Percentiles rank a stretch among this genome's conserved stretches.
Conservation (phyloP, 1,284 basidiomycete genomes). For the Microbotryomycetes sp. region DNA sequence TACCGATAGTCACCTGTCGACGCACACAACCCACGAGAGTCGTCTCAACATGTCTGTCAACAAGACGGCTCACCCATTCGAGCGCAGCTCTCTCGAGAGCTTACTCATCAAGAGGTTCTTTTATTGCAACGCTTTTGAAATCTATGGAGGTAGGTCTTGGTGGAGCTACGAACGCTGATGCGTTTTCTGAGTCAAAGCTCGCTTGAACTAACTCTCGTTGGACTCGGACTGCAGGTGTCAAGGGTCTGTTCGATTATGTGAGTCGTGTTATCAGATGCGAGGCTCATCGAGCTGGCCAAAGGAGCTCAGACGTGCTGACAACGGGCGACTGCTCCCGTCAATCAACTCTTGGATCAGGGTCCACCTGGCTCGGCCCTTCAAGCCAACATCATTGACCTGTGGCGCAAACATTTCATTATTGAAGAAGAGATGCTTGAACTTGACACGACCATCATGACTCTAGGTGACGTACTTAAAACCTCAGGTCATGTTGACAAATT, state of each 20-base stretch:
- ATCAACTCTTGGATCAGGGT: constrained; percentile 3
- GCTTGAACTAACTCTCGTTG: background rate
- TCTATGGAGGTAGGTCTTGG: constrained; percentile 82
- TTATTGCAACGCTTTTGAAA: constrained; percentile 96
- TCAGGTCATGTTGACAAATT: constrained; percentile 98
- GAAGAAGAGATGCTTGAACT: constrained; percentile 99
- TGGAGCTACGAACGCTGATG: background rate
- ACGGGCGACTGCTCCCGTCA: background rate
- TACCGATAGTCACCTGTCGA: no score
- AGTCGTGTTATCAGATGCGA: background rate
- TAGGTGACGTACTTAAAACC: constrained; percentile 89
- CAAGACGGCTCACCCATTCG: constrained; percentile 82
- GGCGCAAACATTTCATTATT: constrained; percentile 97
- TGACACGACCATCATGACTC: constrained; percentile 97
- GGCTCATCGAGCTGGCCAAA: no score
- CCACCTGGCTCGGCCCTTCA: constrained; percentile 84
- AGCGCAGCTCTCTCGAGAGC: constrained; percentile 78
- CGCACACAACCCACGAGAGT: no score
- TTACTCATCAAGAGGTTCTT: constrained; percentile 91
- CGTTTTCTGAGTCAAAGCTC: background rate
- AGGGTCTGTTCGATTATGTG: constrained; percentile 89
- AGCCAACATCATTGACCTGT: constrained; percentile 93
- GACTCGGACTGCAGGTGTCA: constrained; percentile 58
- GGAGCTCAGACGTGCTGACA: background rate
- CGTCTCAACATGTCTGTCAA: constrained; percentile 50